Conservation (phyloP, 2,329 filamentous ascomycete genomes). For the Neoarthrinium moseri region DNA sequence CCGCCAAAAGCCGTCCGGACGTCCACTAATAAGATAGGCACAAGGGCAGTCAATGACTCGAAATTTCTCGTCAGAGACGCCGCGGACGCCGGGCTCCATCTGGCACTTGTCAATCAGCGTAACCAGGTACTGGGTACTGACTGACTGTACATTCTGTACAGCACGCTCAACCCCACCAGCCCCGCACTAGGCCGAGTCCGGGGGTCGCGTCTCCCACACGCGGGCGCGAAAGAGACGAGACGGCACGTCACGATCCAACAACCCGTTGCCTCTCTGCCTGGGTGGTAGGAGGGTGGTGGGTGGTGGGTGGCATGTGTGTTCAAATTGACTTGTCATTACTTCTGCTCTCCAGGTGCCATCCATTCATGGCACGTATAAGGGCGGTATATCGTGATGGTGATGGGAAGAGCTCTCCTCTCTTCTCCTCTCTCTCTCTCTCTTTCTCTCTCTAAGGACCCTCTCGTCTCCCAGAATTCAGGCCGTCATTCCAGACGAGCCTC, state of each 20-base stretch:
- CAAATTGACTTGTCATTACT: slow-evolving; percentile 10
- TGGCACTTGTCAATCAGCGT: not conserved
- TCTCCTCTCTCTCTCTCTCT: no score
- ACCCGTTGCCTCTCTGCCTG: no score
- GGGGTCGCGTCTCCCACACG: slow-evolving; percentile 1
- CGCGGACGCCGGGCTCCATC: not conserved
- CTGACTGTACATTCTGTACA: no score
- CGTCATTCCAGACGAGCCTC: no score
- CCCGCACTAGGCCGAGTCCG: slow-evolving; percentile 9
- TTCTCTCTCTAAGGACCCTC: no score
- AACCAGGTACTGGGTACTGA: no score
- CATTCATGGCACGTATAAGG: not conserved
- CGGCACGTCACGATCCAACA: no score
- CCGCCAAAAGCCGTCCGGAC: slow-evolving; percentile 6
- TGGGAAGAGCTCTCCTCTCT: no score
- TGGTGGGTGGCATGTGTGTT: not conserved
- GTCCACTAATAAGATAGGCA: no score
- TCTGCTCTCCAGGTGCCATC: not conserved
- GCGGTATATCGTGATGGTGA: no score
- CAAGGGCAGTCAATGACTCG: slow-evolving; percentile 10
- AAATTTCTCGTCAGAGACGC: slow-evolving; percentile 8
- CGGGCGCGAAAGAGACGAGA: not conserved
- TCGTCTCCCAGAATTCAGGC: no score
- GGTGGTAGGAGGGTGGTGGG: not conserved
- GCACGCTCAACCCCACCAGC: slow-evolving; percentile 9